Evolutionary conservation across 2,329 filamentous ascomycete genomes (phyloP).

Genomic region (Colletotrichum salicis): DNA sequence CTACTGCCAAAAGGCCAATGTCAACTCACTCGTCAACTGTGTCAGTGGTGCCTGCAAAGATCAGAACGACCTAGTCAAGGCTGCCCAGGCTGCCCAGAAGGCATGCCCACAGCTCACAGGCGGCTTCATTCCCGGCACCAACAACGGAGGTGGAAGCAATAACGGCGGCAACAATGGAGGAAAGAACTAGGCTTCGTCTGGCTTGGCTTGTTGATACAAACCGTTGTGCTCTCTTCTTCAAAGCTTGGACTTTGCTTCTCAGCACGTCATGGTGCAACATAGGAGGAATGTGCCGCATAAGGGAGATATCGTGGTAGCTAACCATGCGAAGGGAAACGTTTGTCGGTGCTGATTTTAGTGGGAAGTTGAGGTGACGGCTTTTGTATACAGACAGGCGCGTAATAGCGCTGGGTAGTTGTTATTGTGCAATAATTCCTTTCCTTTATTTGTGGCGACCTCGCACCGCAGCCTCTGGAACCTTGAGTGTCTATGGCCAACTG

Average conservation of each 20-base stretch:
- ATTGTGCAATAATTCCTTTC: not conserved
- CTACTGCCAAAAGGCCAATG: constrained; percentile 32
- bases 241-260: not conserved
- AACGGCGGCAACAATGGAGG: constrained; percentile 3
- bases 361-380: not conserved
- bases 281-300: not conserved
- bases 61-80: constrained; percentile 29
- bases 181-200: not conserved
- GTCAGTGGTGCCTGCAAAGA: constrained; percentile 24
- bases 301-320: not conserved
- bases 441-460: too few species aligned
- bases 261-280: not conserved
- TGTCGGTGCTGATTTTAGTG: not conserved
- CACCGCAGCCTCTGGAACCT: too few species aligned
- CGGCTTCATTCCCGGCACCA: constrained; percentile 1
- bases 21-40: constrained; percentile 25
- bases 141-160: not conserved
- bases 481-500: not conserved
- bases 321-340: not conserved
- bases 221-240: not conserved
- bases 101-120: constrained; percentile 12
- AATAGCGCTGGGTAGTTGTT: not conserved
- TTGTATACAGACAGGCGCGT: not conserved
- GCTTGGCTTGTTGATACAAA: not conserved
- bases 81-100: constrained; percentile 27